Conservation (phyloP, 2,329 filamentous ascomycete genomes). For the Curvularia sp. region DNA sequence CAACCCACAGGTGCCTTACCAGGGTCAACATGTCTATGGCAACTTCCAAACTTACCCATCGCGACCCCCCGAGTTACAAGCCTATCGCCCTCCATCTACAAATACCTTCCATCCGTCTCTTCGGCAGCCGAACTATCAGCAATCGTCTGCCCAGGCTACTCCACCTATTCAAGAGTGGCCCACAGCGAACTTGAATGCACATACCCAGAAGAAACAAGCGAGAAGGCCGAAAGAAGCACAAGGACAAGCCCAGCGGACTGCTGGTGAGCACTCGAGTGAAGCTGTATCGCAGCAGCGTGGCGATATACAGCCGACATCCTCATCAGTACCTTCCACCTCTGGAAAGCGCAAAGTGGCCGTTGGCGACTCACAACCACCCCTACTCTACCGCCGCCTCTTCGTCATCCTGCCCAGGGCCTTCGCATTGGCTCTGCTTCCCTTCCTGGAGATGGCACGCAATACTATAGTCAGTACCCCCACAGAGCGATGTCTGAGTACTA, state of each 20-base stretch:
- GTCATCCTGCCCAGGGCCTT: not conserved
- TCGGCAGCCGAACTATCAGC: not conserved
- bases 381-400: not conserved
- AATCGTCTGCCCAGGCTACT: not conserved
- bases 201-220: conserved; percentile 15
- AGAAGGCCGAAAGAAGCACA: conserved; percentile 6
- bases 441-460: not conserved
- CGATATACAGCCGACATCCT: not conserved
- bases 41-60: not conserved
- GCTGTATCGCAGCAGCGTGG: not conserved
- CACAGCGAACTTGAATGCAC: conserved; percentile 13
- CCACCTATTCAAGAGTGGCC: conserved; percentile 27
- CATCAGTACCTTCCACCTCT: not conserved
- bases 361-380: not conserved
- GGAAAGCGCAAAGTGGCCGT: not conserved
- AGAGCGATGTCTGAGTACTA: not conserved
- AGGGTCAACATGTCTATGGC: not conserved
- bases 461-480: too few species aligned
- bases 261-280: not conserved
- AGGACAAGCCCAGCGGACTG: too few species aligned
- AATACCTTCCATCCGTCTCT: not conserved
- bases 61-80: not conserved
- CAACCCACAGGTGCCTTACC: too few species aligned
- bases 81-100: not conserved
- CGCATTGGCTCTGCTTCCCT: not conserved